Base-by-base conservation (phyloP, 2,329 filamentous ascomycete species). In the Neophaeococcomyces aloes region DNA sequence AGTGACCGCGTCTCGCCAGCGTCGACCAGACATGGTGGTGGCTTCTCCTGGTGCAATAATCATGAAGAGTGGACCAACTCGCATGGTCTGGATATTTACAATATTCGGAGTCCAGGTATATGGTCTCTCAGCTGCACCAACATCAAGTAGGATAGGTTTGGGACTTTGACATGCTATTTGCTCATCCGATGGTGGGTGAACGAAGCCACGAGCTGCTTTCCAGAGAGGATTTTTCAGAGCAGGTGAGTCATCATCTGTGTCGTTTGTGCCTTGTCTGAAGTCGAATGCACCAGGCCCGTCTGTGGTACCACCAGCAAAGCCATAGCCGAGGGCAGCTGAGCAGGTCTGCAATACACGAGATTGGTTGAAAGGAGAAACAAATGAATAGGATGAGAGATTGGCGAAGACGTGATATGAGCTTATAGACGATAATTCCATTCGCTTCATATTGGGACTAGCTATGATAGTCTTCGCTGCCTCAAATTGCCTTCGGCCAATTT, bases 91-190 rank as follows among this genome's bases (percentile, higher is more conserved):
- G 7, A 95, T 74, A 59, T 95, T 86, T 35, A 94, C 87, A 36
- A 95, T 79, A 54, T 95, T 95, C 1, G 89, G 86, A 0, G 83
- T 80, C 89, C 89, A 96, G 5, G 76, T 68, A 61, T 95, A 95
- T 0, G 89, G 89, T 7, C 64, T 65, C 3, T 69, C 68, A n/a
- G 87, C 75, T 58, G 87, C 81, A 30, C 89, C 89, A 1, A 94
- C 86, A 53, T 95, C 88, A 1, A 96, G 74, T 0, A 96, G 70
- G 44, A 96, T 81, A 0, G 86, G 83, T 59, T 96, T 95, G 1
- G 81, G 76, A 18, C 70, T 71, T 53, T 96, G 89, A 56, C 89
- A 96, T 1, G 67, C 70, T 45, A 71, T 71, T 59, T 95, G 89
- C 46, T 78, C 72, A 4, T 76, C 62, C 0, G 74, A 77, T 0